A percentile compares a stretch with the other conserved stretches of the same genome.
Conservation (phyloP, 2,329 filamentous ascomycete species). For the Cladorrhinum sp. region DNA sequence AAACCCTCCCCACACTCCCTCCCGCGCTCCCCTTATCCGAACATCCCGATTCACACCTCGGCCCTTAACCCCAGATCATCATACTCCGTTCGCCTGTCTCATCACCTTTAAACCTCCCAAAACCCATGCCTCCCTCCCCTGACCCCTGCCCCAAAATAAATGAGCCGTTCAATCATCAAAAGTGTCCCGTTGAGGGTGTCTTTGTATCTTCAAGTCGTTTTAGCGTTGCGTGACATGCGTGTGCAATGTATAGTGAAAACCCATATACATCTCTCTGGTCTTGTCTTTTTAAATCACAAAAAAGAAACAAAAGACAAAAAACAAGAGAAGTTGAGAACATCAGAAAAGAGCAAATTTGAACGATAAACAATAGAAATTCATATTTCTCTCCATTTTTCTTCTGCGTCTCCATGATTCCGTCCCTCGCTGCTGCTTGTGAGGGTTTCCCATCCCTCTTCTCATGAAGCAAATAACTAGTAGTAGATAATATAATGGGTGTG, state of each 20-base stretch:
- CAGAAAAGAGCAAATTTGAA: neutral
- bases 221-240: neutral
- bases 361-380: neutral
- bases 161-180: neutral
- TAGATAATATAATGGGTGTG: neutral
- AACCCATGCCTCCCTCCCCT: neutral
- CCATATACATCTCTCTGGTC: neutral
- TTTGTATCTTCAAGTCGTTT: neutral
- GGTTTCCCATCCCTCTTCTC: neutral
- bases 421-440: neutral
- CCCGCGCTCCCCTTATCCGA: too few species aligned
- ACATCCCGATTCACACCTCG: too few species aligned
- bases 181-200: neutral
- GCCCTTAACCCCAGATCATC: neutral
- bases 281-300: neutral
- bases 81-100: neutral
- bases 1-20: too few species aligned
- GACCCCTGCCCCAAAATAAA: conserved; percentile 2
- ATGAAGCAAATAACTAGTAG: neutral
- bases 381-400: neutral
- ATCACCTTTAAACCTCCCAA: neutral
- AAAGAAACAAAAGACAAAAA: neutral
- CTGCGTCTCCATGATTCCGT: neutral
- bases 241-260: neutral
- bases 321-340: neutral